phyloP scores from a whole-genome alignment of 1,284 basidiomycete species.

The Pterula multifida region DNA sequence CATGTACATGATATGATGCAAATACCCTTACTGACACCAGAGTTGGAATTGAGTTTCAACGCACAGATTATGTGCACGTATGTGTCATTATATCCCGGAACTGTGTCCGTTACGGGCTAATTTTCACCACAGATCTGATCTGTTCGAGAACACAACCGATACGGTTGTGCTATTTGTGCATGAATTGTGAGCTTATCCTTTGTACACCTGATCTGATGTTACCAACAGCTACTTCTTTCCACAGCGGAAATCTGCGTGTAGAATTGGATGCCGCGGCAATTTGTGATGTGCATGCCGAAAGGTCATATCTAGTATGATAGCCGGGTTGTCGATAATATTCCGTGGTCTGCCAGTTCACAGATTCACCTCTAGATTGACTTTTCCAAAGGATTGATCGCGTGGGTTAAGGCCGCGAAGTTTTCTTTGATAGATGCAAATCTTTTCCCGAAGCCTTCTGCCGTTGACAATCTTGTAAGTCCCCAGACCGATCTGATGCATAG shows the following conservation, averaged over 20 bases:
- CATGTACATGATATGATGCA: constrained; percentile 64
- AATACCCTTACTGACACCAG: constrained; percentile 59
- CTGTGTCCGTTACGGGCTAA: constrained; percentile 3
- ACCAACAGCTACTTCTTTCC: too few relatives aligned
- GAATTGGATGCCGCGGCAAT: constrained; percentile 64
- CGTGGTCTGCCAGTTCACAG: not conserved
- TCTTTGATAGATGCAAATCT: constrained; percentile 85
- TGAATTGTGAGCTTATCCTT: constrained; percentile 67
- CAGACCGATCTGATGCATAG: too few relatives aligned
- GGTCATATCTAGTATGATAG: constrained; percentile 62
- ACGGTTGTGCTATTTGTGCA: constrained; percentile 78
- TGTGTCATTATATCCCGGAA: constrained; percentile 19
- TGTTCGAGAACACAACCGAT: constrained; percentile 41
- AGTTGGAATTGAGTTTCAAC: constrained; percentile 58
- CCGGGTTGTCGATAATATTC: not conserved
- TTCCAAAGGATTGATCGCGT: constrained; percentile 67
- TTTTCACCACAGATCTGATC: constrained; percentile 37
- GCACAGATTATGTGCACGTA: constrained; percentile 82
- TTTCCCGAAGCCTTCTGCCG: constrained; percentile 47
- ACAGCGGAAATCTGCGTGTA: constrained; percentile 75
- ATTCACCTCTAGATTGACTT: constrained; percentile 61
- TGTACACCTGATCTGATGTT: constrained; percentile 2
- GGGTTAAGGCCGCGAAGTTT: constrained; percentile 57
- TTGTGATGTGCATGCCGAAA: constrained; percentile 66
- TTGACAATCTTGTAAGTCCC: constrained; percentile 3